Conservation (phyloP, 164 flowering plant species). For the Amborella trichopoda region DNA sequence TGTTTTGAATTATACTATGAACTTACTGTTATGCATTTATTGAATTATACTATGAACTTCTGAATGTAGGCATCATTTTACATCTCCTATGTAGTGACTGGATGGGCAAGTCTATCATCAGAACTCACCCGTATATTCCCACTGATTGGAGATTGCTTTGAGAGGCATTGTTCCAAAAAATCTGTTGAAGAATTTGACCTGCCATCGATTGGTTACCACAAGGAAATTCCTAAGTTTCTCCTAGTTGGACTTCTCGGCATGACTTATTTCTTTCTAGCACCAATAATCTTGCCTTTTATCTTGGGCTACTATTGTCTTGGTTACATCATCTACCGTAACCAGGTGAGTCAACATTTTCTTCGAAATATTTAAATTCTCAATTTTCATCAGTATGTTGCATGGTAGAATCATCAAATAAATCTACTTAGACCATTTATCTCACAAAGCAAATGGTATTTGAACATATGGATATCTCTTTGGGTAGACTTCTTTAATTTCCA, state of each 20-base stretch:
- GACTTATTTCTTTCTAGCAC: slow-evolving; percentile 84
- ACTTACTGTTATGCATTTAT: too few species aligned
- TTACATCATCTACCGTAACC: slow-evolving; percentile 76
- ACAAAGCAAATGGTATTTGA: too few species aligned
- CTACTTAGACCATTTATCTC: too few species aligned
- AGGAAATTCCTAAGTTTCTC: slow-evolving; percentile 56
- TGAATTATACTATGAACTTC: slow-evolving; percentile 1
- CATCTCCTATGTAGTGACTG: slow-evolving; percentile 84
- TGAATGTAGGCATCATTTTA: slow-evolving; percentile 72
- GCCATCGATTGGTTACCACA: slow-evolving; percentile 54
- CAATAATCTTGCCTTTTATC: slow-evolving; percentile 79
- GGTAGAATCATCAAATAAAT: too few species aligned
- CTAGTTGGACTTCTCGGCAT: slow-evolving; percentile 84
- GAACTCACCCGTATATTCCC: slow-evolving; percentile 54
- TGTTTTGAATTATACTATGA: too few species aligned
- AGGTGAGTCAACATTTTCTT: too few species aligned
- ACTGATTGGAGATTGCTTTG: slow-evolving; percentile 29
- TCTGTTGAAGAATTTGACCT: slow-evolving; percentile 32
- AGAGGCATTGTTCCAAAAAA: slow-evolving; percentile 14
- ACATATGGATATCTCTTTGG: too few species aligned
- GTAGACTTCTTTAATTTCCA: too few species aligned
- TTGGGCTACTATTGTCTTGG: slow-evolving; percentile 66
- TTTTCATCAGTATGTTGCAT: too few species aligned
- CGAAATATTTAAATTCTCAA: too few species aligned
- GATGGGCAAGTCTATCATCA: slow-evolving; percentile 71